Base-by-base conservation (phyloP, 768 basidiomycete genomes). In the Hemileccinum rubropunctum region DNA sequence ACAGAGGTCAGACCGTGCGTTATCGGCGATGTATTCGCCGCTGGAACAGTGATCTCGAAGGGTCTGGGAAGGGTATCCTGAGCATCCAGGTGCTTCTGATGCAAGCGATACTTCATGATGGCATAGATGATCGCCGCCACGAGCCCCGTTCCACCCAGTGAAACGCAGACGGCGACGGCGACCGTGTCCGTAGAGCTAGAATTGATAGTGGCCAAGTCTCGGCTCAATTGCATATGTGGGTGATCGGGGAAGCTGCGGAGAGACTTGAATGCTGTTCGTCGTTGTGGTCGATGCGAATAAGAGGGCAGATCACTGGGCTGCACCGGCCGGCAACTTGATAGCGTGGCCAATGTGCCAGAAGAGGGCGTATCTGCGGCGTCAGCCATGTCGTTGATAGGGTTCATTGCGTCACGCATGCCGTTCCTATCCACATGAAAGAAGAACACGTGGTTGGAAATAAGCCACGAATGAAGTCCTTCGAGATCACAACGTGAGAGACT, bases 401-500 rank as follows among this genome's bases (percentile, higher is more conserved):
- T 41, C 42, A 26, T 40, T 3, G 30, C 21, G 21, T 39, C 72
- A 65, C 70, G 71, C 33, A 62, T 62, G n/a, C 74, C 76, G 27
- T 68, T 69, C 30, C 77, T 79, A 33, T 34, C n/a, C 30, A 48
- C 35, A 55, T 30, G 23, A 41, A 14, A 18, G 33, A 35, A 42
- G 35, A 48, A 34, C 49, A 28, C 41, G 39, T 38, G 44, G 13
- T 39, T n/a, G 14, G 15, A 23, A 40, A 44, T 41, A 39, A 51
- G 41, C 18, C 20, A 32, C 34, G 9, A 17, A 20, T 3, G 5
- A 5, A 4, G 11, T 11, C 12, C 21, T 15, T 37, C 6, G 12
- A 18, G 10, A 32, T 6, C 44, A 21, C 13, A 45, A 12, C n/a
- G n/a, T 12, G 15, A 21, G 49, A 8, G 13, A 70, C 80, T 71